phyloP scores from a whole-genome alignment of 2,329 filamentous ascomycete genomes.

The Alternaria angustiovoidea region DNA sequence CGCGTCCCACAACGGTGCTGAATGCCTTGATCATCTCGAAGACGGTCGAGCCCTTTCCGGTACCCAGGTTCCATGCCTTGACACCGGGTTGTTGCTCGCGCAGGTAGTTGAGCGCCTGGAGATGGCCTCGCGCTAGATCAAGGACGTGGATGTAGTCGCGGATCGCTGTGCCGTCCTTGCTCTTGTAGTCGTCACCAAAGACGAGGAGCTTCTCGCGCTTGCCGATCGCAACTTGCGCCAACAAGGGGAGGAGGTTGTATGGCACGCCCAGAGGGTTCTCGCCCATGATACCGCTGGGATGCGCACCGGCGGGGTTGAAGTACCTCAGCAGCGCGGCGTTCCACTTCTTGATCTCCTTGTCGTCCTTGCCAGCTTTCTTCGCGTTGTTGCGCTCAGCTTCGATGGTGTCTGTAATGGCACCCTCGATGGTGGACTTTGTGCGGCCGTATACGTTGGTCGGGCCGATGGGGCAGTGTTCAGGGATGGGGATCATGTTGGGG shows the following conservation, averaged over 20 bases:
- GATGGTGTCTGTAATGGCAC: slow-evolving; percentile 89
- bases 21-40: slow-evolving; percentile 98
- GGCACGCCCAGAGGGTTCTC: slow-evolving; percentile 96
- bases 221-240: slow-evolving; percentile 95
- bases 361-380: slow-evolving; percentile 73
- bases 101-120: slow-evolving; percentile 89
- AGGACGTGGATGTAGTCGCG: slow-evolving; percentile 98
- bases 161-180: slow-evolving; percentile 90
- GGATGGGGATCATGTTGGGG: slow-evolving; percentile 98
- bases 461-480: slow-evolving; percentile 93
- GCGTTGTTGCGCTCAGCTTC: slow-evolving; percentile 84
- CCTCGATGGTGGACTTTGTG: slow-evolving; percentile 93
- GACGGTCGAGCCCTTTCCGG: slow-evolving; percentile 92
- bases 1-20: slow-evolving; percentile 81
- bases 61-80: slow-evolving; percentile 95
- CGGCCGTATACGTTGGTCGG: slow-evolving; percentile 98
- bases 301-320: slow-evolving; percentile 96
- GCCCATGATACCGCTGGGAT: slow-evolving; percentile 96
- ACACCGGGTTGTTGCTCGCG: slow-evolving; percentile 85
- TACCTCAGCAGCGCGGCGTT: slow-evolving; percentile 93
- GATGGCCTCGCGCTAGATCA: slow-evolving; percentile 84
- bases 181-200: slow-evolving; percentile 93
- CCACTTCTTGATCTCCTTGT: slow-evolving; percentile 75
- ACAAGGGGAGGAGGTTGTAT: slow-evolving; percentile 91
- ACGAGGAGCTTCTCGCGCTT: slow-evolving; percentile 93